A percentile compares a stretch with the other conserved stretches of the same genome.
These are phyloP conservation scores for Chlamydomonas asymmetrica DNA, from an alignment of 139 green algal genomes.

Conservation along the genomic window DNA sequence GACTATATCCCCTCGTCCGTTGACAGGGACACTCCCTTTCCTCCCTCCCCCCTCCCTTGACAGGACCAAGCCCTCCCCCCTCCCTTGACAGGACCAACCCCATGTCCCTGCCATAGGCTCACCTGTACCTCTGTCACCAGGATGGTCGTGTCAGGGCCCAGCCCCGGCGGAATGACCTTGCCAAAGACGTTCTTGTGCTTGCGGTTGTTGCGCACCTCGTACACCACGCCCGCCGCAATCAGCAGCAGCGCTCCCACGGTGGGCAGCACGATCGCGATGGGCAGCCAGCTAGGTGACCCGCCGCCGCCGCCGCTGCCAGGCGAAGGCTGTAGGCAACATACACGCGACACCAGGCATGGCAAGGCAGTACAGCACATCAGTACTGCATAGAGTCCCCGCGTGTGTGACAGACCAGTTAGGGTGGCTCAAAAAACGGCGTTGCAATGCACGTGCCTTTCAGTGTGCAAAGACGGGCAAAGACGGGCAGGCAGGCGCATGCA, in stretches of 20 bases:
- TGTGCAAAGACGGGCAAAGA: too few relatives aligned
- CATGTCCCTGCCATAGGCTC: not conserved
- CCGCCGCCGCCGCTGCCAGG: not conserved
- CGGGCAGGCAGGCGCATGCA: too few relatives aligned
- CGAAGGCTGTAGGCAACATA: too few relatives aligned
- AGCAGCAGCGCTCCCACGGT: conserved; percentile 38
- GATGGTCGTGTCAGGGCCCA: conserved; percentile 32
- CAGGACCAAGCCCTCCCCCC: not conserved
- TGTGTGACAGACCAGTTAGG: too few relatives aligned
- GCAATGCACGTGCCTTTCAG: not conserved
- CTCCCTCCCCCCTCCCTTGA: not conserved
- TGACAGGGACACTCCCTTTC: too few relatives aligned
- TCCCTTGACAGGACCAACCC: not conserved
- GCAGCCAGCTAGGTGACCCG: conserved; percentile 31
- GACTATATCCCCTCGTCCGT: too few relatives aligned
- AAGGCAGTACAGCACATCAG: too few relatives aligned
- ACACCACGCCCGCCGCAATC: conserved; percentile 29
- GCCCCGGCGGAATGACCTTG: conserved; percentile 32
- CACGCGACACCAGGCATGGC: too few relatives aligned
- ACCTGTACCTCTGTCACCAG: conserved; percentile 34
- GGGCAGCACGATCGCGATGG: conserved; percentile 39
- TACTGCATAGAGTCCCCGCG: too few relatives aligned
- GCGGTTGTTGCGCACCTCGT: conserved; percentile 39
- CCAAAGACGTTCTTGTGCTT: conserved; percentile 44
- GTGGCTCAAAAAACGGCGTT: too few relatives aligned